Conservation (phyloP, 441 rosid species). For the Aleurites moluccanus region DNA sequence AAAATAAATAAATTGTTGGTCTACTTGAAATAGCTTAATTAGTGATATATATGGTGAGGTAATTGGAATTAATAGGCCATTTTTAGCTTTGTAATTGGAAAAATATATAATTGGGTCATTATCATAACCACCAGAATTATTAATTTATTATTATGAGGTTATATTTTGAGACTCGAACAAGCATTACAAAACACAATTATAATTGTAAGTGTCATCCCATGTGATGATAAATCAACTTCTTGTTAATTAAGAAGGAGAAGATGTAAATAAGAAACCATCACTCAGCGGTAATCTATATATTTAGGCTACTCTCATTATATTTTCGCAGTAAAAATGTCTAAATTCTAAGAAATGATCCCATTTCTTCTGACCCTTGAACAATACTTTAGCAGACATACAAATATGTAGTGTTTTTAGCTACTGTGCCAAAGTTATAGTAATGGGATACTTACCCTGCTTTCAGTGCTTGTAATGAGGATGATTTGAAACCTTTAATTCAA, state of each 20-base stretch:
- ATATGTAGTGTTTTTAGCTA: neutral
- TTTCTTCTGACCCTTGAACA: constrained; percentile 3
- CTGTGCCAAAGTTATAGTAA: no score
- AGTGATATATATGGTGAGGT: no score
- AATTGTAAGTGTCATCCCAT: neutral
- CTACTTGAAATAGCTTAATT: constrained; percentile 1
- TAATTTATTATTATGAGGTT: neutral
- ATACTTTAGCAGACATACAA: neutral
- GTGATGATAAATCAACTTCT: neutral
- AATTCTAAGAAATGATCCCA: no score
- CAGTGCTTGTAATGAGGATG: neutral
- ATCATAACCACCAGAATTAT: constrained; percentile 1
- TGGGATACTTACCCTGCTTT: neutral
- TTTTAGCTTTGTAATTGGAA: neutral
- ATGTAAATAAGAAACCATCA: neutral
- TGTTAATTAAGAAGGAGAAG: neutral
- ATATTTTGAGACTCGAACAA: neutral
- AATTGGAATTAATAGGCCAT: constrained; percentile 6
- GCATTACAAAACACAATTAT: neutral
- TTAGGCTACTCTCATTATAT: neutral
- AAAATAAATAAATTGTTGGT: no score
- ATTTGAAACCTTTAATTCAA: neutral
- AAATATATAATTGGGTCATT: neutral
- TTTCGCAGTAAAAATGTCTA: neutral
- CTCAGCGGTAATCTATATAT: neutral